phyloP scores from a whole-genome alignment of 306 rosid species.

The peach (Prunus persica) region DNA sequence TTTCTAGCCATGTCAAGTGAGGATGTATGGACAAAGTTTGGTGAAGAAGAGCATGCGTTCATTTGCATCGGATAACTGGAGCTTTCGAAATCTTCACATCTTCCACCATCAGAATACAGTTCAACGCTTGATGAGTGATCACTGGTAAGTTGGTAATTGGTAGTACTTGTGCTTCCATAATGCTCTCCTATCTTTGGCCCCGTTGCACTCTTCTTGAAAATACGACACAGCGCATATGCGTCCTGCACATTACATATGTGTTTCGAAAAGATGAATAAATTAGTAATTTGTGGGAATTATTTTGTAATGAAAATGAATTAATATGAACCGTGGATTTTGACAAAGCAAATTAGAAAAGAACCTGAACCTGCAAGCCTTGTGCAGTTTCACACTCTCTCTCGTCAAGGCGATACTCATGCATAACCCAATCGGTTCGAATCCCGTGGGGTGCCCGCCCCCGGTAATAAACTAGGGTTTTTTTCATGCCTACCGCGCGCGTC shows the following conservation, averaged over 20 bases:
- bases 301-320: background rate
- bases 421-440: conserved; percentile 81
- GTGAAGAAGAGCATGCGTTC: conserved; percentile 27
- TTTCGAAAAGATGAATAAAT: background rate
- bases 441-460: conserved; percentile 95
- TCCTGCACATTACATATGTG: conserved; percentile 40
- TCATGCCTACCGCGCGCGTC: conserved; percentile 68
- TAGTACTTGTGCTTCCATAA: conserved; percentile 37
- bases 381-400: conserved; percentile 70
- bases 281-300: background rate
- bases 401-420: conserved; percentile 95
- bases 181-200: conserved; percentile 60
- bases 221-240: conserved; percentile 86
- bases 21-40: conserved; percentile 24
- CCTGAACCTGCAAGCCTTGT: conserved; percentile 60
- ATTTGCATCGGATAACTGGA: conserved; percentile 44
- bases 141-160: conserved; percentile 41
- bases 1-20: conserved; percentile 24
- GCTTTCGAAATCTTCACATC: conserved; percentile 64
- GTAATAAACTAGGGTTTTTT: conserved; percentile 94
- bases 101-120: conserved; percentile 68
- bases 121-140: conserved; percentile 71
- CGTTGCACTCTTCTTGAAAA: conserved; percentile 67
- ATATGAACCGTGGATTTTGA: background rate
- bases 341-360: background rate